A percentile compares a stretch with the other conserved stretches of the same genome.
Evolutionary conservation across 2,329 filamentous ascomycete genomes (phyloP).

Genomic region (Pyricularia sp.): DNA sequence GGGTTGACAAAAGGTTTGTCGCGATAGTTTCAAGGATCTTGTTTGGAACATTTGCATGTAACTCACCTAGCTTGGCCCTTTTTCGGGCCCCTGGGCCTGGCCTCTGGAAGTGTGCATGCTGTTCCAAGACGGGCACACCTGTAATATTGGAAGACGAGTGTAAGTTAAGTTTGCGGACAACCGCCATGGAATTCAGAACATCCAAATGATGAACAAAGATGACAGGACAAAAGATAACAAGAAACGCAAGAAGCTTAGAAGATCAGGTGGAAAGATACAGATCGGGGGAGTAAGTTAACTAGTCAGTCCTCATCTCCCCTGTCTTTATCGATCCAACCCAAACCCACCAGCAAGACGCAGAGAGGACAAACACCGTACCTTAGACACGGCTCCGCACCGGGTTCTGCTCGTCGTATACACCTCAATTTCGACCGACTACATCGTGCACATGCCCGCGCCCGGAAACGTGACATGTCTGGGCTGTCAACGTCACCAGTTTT

Average conservation of each 20-base stretch:
- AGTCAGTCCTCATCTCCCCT: no score
- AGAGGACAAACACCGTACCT: constrained; percentile 6
- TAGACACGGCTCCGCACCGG: constrained; percentile 13
- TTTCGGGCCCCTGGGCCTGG: constrained; percentile 13
- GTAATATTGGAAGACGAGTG: constrained; percentile 12
- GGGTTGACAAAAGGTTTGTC: no score
- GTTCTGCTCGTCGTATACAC: constrained; percentile 14
- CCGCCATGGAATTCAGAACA: neutral
- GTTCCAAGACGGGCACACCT: constrained; percentile 12
- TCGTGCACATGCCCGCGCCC: constrained; percentile 19
- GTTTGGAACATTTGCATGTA: neutral
- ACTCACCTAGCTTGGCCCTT: constrained; percentile 13
- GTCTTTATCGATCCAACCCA: no score
- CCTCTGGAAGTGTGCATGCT: constrained; percentile 12
- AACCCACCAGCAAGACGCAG: no score
- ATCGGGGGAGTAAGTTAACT: no score
- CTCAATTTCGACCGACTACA: constrained; percentile 18
- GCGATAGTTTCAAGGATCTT: neutral
- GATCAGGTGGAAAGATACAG: no score
- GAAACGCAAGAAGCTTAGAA: neutral
- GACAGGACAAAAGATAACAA: neutral
- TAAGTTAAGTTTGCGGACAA: neutral
- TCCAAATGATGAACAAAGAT: neutral
- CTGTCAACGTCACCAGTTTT: neutral
- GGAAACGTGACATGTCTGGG: constrained; percentile 11